Base-by-base conservation (phyloP, 306 rosid genomes). In the Delonix regia region DNA sequence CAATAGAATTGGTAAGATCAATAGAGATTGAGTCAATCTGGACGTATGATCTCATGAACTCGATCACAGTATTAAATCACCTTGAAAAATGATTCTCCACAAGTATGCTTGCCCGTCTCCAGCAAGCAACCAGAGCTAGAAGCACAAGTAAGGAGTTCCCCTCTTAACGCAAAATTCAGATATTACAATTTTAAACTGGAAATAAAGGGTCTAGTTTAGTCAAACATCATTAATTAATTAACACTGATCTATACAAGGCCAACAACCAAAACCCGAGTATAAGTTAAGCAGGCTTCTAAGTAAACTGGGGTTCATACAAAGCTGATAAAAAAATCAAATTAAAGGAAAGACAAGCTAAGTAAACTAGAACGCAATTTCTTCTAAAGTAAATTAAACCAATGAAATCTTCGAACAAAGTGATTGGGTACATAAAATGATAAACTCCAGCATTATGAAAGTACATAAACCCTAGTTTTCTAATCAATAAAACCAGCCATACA, bases 21-120 rank as follows among this genome's bases (percentile, higher is more conserved):
- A 96, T 91, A 36, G 87, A 88, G 86, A 96, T 88, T 5, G 99
- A 90, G 47, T 93, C 92, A 82, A 93, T 89, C 85, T 91, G 86
- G 75, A 91, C 81, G 64, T 81, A 85, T 0, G 98, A 88, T 57
- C 91, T 90, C 76, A 88, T 82, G 44, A 89, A 74, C 85, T 83
- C 87, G 64, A 87, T 73, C 63, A 78, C 77, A 73, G 77, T 64
- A 75, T 72, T 67, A 80, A 81, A 69, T 71, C 75, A 15, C 81
- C 82, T 62, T 68, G 75, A 71, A 75, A 25, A 74, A 80, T 62
- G 80, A 81, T 61, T 79, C 69, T 86, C 81, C 78, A 52, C 82
- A 64, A 62, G 78, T 78, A 83, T n/a, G 78, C 77, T 72, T 49
- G 61, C 78, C 55, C 56, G 71, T 77, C 87, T 75, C 71, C 92